Evolutionary conservation across 169 alveolate species (phyloP).

Genomic region (Cryptosporidium viatorum): DNA sequence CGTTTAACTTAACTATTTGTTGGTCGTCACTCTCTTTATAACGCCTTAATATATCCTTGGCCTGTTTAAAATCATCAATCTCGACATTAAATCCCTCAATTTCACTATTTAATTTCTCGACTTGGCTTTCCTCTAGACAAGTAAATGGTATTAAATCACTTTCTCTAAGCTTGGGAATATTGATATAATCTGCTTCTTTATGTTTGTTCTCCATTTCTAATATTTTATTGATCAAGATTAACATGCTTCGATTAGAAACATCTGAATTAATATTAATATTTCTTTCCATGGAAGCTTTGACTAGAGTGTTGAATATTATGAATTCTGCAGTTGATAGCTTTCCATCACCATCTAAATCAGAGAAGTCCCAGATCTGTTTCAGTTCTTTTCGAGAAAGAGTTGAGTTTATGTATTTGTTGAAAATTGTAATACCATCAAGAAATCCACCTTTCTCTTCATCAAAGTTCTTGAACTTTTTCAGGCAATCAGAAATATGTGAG

Average conservation of each 20-base stretch:
- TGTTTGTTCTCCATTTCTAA: neutral
- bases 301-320: slow-evolving; percentile 32
- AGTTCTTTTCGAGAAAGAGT: neutral
- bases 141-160: neutral
- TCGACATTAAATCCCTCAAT: slow-evolving; percentile 6
- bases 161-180: neutral
- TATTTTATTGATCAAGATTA: slow-evolving; percentile 1
- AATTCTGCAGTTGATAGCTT: slow-evolving; percentile 27
- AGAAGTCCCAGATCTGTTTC: slow-evolving; percentile 36
- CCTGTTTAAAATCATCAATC: slow-evolving; percentile 2
- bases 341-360: slow-evolving; percentile 64
- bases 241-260: slow-evolving; percentile 3
- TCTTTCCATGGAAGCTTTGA: neutral
- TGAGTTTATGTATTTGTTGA: slow-evolving; percentile 20
- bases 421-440: slow-evolving; percentile 28
- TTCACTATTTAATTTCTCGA: slow-evolving; percentile 1
- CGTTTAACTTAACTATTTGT: slow-evolving; percentile 6
- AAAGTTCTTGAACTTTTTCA: slow-evolving; percentile 1
- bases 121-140: neutral
- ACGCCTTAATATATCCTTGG: neutral
- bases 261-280: neutral
- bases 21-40: slow-evolving; percentile 8
- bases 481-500: slow-evolving; percentile 7
- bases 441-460: slow-evolving; percentile 9
- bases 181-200: neutral